Evolutionary conservation across 345 rosid genomes (phyloP).

Genomic region (Alliaria petiolata): DNA sequence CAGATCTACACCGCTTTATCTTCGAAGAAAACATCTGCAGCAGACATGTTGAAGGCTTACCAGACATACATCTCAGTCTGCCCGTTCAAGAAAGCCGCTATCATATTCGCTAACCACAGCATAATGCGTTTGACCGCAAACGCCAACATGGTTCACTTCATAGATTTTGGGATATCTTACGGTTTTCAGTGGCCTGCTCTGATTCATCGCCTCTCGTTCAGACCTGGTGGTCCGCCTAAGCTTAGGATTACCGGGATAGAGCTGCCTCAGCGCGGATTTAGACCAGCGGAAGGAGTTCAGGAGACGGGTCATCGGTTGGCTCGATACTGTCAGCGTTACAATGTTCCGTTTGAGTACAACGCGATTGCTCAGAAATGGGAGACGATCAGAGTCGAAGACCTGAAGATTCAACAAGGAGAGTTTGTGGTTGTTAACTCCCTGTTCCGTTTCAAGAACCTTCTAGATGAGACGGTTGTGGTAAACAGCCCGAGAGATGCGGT

Average conservation of each 20-base stretch:
- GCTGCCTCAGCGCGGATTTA: conserved; percentile 69
- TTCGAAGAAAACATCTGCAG: conserved; percentile 49
- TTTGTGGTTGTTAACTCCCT: conserved; percentile 58
- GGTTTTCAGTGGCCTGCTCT: conserved; percentile 88
- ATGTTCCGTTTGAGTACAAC: conserved; percentile 72
- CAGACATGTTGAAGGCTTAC: conserved; percentile 61
- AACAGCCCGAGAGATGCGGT: conserved; percentile 62
- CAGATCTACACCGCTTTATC: conserved; percentile 44
- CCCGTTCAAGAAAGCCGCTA: conserved; percentile 62
- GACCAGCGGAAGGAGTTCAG: conserved; percentile 69
- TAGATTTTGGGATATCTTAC: conserved; percentile 75
- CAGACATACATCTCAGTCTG: conserved; percentile 44
- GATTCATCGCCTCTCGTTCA: conserved; percentile 52
- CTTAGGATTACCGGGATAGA: conserved; percentile 84
- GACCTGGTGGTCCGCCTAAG: conserved; percentile 67
- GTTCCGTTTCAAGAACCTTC: conserved; percentile 55
- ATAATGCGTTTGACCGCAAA: conserved; percentile 43
- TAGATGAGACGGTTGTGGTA: conserved; percentile 56
- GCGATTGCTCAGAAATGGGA: conserved; percentile 79
- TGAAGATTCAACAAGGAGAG: conserved; percentile 49
- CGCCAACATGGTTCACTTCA: conserved; percentile 53
- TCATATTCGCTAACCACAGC: conserved; percentile 52
- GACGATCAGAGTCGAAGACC: conserved; percentile 52
- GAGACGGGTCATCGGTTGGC: conserved; percentile 73
- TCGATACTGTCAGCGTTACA: conserved; percentile 54